A percentile compares a stretch with the other conserved stretches of the same genome.
phyloP scores from a whole-genome alignment of 179 eudicot genomes.

The Silene noctiflora region DNA sequence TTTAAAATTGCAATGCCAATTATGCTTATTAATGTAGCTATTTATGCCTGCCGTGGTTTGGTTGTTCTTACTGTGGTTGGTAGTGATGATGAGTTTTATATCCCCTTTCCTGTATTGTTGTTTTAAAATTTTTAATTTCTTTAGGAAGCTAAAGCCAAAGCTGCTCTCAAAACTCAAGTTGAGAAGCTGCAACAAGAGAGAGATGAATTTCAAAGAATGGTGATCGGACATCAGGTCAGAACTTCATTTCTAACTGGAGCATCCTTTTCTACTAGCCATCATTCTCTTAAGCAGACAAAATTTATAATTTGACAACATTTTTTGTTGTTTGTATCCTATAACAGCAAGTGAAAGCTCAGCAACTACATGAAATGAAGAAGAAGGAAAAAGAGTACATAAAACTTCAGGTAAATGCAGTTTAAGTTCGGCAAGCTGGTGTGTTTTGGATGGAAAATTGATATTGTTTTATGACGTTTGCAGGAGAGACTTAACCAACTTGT shows the following conservation, averaged over 20 bases:
- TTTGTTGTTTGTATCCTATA: conserved; percentile 19
- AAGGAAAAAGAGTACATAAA: conserved; percentile 87
- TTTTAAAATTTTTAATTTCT: conserved; percentile 3
- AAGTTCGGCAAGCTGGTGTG: background rate
- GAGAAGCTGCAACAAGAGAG: conserved; percentile 90
- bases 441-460: conserved; percentile 12
- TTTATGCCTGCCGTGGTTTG: background rate
- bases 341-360: conserved; percentile 96
- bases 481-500: conserved; percentile 88
- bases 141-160: conserved; percentile 92
- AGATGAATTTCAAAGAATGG: conserved; percentile 98
- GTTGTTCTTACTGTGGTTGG: background rate
- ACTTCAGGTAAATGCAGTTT: conserved; percentile 57
- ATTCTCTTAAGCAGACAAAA: background rate
- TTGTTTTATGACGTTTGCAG: conserved; percentile 35
- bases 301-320: conserved; percentile 12
- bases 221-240: conserved; percentile 86
- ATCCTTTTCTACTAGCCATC: background rate
- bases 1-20: conserved; percentile 13
- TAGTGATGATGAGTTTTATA: background rate
- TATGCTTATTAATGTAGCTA: background rate
- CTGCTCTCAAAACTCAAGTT: conserved; percentile 76
- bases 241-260: background rate
- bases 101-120: conserved; percentile 9
- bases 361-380: conserved; percentile 98